A percentile compares a stretch with the other conserved stretches of the same genome.
Evolutionary conservation across 176 grass and related monocot genomes (phyloP).

Genomic region (Panicum miliaceum): DNA sequence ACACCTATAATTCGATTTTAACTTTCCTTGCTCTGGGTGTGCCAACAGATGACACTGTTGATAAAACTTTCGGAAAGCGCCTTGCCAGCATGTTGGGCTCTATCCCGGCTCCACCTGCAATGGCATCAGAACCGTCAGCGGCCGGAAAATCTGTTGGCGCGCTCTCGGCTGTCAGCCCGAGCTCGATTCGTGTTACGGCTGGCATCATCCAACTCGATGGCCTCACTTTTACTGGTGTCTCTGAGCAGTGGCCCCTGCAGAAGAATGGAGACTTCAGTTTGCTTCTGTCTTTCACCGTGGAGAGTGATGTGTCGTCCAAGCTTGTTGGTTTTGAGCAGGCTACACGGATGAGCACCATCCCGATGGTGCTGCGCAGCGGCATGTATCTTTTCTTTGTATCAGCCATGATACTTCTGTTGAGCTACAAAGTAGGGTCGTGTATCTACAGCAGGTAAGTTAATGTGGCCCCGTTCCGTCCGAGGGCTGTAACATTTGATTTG

Average conservation of each 20-base stretch:
- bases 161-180: slow-evolving; percentile 44
- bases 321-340: slow-evolving; percentile 32
- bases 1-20: not conserved
- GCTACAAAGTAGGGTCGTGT: slow-evolving; percentile 76
- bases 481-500: slow-evolving; percentile 19
- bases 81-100: slow-evolving; percentile 66
- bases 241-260: slow-evolving; percentile 43
- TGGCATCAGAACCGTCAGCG: slow-evolving; percentile 61
- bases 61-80: slow-evolving; percentile 64
- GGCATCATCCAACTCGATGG: slow-evolving; percentile 65
- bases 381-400: slow-evolving; percentile 74
- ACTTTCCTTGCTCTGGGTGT: slow-evolving; percentile 38
- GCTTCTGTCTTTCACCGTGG: slow-evolving; percentile 52
- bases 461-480: not conserved
- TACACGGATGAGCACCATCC: slow-evolving; percentile 43
- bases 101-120: slow-evolving; percentile 67
- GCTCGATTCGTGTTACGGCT: slow-evolving; percentile 59
- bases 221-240: slow-evolving; percentile 34
- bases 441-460: slow-evolving; percentile 66
- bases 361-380: slow-evolving; percentile 60
- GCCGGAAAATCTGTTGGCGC: slow-evolving; percentile 51
- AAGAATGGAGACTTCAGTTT: slow-evolving; percentile 62
- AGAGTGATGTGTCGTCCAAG: slow-evolving; percentile 44
- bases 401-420: slow-evolving; percentile 67
- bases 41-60: slow-evolving; percentile 44